Percentiles rank a stretch among this genome's conserved stretches.
Conservation (phyloP, 345 rosid species). For the Toxicodendron radicans region DNA sequence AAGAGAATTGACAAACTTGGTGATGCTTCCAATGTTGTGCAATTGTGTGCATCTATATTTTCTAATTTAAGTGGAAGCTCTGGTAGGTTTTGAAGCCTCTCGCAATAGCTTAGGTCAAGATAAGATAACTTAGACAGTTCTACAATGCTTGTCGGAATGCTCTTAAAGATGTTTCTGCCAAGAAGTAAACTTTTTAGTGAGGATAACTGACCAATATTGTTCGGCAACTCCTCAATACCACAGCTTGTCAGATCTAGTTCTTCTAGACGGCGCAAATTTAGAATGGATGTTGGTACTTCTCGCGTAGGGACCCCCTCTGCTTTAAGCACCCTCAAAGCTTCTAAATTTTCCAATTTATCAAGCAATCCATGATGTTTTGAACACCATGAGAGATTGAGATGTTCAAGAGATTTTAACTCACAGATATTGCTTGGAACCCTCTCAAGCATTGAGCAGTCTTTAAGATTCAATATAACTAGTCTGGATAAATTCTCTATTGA, state of each 20-base stretch:
- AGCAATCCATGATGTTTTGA: slow-evolving; percentile 28
- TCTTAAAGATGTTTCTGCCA: slow-evolving; percentile 29
- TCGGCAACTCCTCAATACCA: slow-evolving; percentile 30
- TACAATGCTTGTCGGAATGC: slow-evolving; percentile 30
- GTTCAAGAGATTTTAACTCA: slow-evolving; percentile 22
- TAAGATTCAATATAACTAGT: slow-evolving; percentile 8
- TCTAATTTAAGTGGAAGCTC: slow-evolving; percentile 29
- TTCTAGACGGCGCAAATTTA: slow-evolving; percentile 30
- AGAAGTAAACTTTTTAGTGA: slow-evolving; percentile 24
- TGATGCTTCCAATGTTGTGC: slow-evolving; percentile 22
- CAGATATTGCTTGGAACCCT: slow-evolving; percentile 31
- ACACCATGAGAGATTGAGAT: slow-evolving; percentile 31
- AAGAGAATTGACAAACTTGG: neutral
- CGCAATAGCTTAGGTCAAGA: slow-evolving; percentile 26
- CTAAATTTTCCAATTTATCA: slow-evolving; percentile 22
- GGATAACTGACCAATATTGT: slow-evolving; percentile 26
- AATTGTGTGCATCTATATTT: slow-evolving; percentile 19
- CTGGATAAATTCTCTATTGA: neutral
- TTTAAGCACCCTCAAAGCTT: slow-evolving; percentile 30
- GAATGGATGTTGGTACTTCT: slow-evolving; percentile 18
- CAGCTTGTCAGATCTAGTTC: slow-evolving; percentile 26
- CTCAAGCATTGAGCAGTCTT: slow-evolving; percentile 22
- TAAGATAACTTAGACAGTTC: slow-evolving; percentile 23
- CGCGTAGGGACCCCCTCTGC: slow-evolving; percentile 14
- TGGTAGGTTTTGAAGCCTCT: slow-evolving; percentile 32